Percentiles rank a stretch among this genome's conserved stretches.
phyloP scores from a whole-genome alignment of 2,329 filamentous ascomycete genomes.

The Aureobasidium sp. region DNA sequence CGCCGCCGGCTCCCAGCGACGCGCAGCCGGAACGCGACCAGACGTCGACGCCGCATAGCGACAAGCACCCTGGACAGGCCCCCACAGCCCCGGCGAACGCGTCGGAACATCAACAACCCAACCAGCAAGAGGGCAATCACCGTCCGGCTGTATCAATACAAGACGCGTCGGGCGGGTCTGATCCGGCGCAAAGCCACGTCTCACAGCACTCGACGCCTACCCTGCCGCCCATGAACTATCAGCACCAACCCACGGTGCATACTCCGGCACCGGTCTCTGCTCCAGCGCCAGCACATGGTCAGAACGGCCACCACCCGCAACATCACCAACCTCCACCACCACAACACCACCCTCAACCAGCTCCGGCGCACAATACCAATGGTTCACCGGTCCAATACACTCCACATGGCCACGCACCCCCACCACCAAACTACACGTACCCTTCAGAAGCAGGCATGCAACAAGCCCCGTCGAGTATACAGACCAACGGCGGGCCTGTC shows the following conservation, averaged over 20 bases:
- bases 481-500: constrained; percentile 16
- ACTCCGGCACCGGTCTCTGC: neutral
- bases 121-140: neutral
- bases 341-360: neutral
- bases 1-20: neutral
- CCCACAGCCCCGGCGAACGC: neutral
- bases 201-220: neutral
- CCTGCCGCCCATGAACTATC: constrained; percentile 11
- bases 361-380: constrained; percentile 3
- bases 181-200: constrained; percentile 7
- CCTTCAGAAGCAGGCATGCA: constrained; percentile 5
- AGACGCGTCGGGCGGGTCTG: constrained; percentile 3
- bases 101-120: neutral
- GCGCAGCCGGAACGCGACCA: neutral
- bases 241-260: neutral
- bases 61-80: neutral
- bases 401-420: neutral
- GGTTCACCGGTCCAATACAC: neutral
- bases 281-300: neutral
- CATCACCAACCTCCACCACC: constrained; percentile 21
- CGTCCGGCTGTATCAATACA: neutral
- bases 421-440: constrained; percentile 2
- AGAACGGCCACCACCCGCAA: constrained; percentile 13
- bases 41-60: neutral
- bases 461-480: neutral